Evolutionary conservation across 164 flowering plant species (phyloP).

Genomic region (Umbellularia californica): DNA sequence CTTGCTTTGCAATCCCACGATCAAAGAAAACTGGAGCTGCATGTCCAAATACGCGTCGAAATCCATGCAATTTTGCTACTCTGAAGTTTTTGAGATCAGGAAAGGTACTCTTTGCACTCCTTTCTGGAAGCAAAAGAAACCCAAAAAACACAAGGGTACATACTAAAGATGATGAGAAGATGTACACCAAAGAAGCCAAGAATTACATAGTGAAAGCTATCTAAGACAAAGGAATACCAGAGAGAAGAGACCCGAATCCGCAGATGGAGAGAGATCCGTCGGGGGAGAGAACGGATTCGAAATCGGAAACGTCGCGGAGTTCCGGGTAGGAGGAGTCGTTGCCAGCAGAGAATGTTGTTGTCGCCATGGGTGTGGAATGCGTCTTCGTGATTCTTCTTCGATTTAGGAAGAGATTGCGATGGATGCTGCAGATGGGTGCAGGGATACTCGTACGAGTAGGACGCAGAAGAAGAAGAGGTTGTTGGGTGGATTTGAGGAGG

Average conservation of each 20-base stretch:
- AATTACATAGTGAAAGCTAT: too few species aligned
- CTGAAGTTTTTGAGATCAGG: constrained; percentile 79
- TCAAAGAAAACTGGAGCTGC: constrained; percentile 86
- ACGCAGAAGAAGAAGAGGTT: neutral
- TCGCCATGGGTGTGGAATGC: neutral
- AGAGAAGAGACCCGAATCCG: constrained; percentile 96
- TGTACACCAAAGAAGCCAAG: too few species aligned
- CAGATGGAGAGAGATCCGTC: constrained; percentile 62
- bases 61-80: constrained; percentile 64
- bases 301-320: constrained; percentile 58
- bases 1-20: constrained; percentile 81
- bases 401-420: neutral
- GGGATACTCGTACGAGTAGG: neutral
- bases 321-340: constrained; percentile 10
- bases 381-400: neutral
- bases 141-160: neutral
- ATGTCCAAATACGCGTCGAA: constrained; percentile 83
- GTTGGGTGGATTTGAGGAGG: neutral
- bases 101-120: constrained; percentile 87
- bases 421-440: neutral
- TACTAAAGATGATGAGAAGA: neutral
- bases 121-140: constrained; percentile 41
- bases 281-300: constrained; percentile 42
- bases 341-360: neutral
- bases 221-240: constrained; percentile 32